Evolutionary conservation across 306 rosid genomes (phyloP).

Genomic region (Castanea crenata): DNA sequence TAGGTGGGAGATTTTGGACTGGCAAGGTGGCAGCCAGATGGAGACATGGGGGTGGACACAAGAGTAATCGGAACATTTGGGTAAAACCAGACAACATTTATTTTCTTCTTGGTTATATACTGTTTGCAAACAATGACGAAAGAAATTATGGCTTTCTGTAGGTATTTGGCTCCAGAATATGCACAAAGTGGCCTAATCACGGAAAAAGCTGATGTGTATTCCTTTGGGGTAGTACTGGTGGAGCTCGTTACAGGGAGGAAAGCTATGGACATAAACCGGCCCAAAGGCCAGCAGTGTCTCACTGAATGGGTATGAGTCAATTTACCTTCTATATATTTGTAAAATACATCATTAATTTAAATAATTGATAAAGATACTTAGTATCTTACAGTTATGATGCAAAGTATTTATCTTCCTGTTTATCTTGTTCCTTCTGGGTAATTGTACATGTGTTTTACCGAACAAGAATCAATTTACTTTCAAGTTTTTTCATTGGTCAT

Average conservation of each 20-base stretch:
- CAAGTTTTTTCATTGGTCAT: conserved; percentile 1
- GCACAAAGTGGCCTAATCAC: conserved; percentile 97
- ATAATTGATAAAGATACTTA: not conserved
- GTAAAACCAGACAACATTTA: conserved; percentile 32
- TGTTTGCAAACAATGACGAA: conserved; percentile 10
- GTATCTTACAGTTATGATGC: not conserved
- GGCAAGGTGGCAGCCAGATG: conserved; percentile 99
- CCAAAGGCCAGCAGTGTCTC: conserved; percentile 93
- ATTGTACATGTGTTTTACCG: not conserved
- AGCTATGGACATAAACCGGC: conserved; percentile 76
- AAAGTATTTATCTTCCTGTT: not conserved
- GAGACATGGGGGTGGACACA: conserved; percentile 85
- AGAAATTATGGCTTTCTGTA: conserved; percentile 19
- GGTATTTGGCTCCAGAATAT: conserved; percentile 97
- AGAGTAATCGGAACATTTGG: conserved; percentile 95
- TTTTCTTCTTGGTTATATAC: not conserved
- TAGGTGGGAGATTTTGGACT: conserved; percentile 99
- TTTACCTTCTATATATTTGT: not conserved
- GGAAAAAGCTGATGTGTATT: conserved; percentile 94
- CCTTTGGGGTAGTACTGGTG: conserved; percentile 82
- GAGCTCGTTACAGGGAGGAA: conserved; percentile 93
- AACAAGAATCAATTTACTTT: not conserved
- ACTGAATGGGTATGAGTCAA: conserved; percentile 77
- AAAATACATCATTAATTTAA: not conserved
- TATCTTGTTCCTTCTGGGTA: not conserved